These are phyloP conservation scores for Brassica carinata DNA, from an alignment of 345 rosid species.

Conservation along the genomic window DNA sequence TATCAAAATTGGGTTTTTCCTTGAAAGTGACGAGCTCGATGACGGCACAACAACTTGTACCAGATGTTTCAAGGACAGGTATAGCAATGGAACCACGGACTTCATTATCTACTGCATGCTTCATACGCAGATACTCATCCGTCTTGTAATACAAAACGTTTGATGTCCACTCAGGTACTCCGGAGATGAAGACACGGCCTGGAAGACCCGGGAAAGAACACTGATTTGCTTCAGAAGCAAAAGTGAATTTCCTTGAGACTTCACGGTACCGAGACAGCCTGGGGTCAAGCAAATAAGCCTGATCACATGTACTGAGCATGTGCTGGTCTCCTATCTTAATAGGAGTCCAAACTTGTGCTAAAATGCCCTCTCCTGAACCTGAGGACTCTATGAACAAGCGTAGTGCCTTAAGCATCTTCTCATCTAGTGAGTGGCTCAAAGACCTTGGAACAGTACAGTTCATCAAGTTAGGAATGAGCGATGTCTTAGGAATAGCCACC, in stretches of 20 bases:
- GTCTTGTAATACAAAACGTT: conserved; percentile 63
- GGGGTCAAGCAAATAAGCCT: conserved; percentile 83
- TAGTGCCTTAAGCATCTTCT: conserved; percentile 86
- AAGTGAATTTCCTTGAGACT: conserved; percentile 73
- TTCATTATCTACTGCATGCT: conserved; percentile 68
- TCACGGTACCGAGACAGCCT: conserved; percentile 87
- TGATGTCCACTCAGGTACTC: conserved; percentile 94
- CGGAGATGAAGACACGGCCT: conserved; percentile 85
- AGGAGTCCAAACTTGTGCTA: conserved; percentile 94
- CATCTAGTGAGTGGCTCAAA: conserved; percentile 58
- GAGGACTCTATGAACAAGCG: conserved; percentile 72
- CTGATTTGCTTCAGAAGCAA: conserved; percentile 65
- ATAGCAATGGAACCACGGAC: conserved; percentile 82
- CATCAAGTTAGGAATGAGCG: conserved; percentile 27
- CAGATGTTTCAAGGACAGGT: conserved; percentile 62
- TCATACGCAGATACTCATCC: conserved; percentile 68
- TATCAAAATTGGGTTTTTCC: conserved; percentile 77
- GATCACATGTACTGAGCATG: conserved; percentile 73
- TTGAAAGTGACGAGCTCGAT: conserved; percentile 81
- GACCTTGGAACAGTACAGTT: conserved; percentile 46
- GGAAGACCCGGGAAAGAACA: conserved; percentile 74
- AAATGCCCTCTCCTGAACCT: conserved; percentile 74
- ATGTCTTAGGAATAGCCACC: conserved; percentile 29
- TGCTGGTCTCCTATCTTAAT: conserved; percentile 60
- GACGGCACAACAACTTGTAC: conserved; percentile 71